Evolutionary conservation across 345 rosid species (phyloP).

Genomic region (Combretum micranthum): DNA sequence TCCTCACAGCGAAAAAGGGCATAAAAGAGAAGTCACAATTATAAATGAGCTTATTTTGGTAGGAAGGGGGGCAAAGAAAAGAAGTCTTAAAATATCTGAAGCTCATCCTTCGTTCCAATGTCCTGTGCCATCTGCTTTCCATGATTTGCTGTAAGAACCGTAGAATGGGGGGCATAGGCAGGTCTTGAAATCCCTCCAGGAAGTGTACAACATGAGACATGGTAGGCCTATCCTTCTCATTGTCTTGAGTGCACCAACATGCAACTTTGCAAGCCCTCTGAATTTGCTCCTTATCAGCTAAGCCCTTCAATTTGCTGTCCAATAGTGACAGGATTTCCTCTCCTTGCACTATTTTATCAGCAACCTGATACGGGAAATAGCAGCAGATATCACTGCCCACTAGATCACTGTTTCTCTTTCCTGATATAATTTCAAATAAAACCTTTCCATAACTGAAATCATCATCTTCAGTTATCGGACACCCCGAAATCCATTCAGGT

Average conservation of each 20-base stretch:
- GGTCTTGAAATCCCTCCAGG: constrained; percentile 2
- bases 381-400: not conserved
- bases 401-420: constrained; percentile 9
- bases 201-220: constrained; percentile 5
- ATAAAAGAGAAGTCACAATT: no score
- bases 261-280: constrained; percentile 10
- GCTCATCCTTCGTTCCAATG: no score
- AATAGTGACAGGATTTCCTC: not conserved
- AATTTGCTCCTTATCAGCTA: not conserved
- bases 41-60: no score
- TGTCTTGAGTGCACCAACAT: constrained; percentile 12
- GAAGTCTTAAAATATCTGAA: no score
- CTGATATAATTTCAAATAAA: constrained; percentile 13
- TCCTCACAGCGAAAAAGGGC: no score
- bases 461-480: constrained; percentile 14
- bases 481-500: constrained; percentile 9
- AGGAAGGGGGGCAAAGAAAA: no score
- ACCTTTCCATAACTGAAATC: constrained; percentile 21
- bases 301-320: not conserved
- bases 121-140: not conserved
- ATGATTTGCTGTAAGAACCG: not conserved
- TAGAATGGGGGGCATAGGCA: constrained; percentile 3
- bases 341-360: not conserved
- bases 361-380: not conserved
- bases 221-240: constrained; percentile 6